phyloP scores from a whole-genome alignment of 1,284 basidiomycete genomes.

The Phellinidium pouzarii region DNA sequence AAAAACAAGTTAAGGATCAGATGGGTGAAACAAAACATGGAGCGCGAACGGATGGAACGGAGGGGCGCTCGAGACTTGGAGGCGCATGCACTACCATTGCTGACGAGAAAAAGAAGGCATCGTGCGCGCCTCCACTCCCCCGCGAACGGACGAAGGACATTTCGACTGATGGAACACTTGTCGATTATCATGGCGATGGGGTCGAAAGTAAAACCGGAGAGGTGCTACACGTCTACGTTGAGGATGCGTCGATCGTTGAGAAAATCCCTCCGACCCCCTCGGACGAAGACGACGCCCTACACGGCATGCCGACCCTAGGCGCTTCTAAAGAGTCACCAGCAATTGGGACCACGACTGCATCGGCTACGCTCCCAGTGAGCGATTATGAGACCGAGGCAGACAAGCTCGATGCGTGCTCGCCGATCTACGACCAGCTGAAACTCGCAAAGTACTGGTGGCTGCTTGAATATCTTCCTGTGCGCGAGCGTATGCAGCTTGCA shows the following conservation, averaged over 20 bases:
- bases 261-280: neutral
- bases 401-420: slow-evolving; percentile 20
- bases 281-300: neutral
- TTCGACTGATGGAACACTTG: slow-evolving; percentile 5
- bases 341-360: neutral
- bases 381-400: slow-evolving; percentile 18
- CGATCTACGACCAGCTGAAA: slow-evolving; percentile 24
- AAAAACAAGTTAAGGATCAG: neutral
- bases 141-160: slow-evolving; percentile 5
- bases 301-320: neutral
- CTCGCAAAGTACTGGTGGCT: slow-evolving; percentile 23
- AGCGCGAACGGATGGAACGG: neutral
- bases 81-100: neutral
- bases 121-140: neutral
- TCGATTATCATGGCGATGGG: neutral
- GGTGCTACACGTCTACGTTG: slow-evolving; percentile 4
- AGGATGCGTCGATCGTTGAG: slow-evolving; percentile 7
- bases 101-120: neutral
- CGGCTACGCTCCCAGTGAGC: neutral
- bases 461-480: slow-evolving; percentile 21
- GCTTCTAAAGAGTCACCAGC: neutral
- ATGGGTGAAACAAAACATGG: too few species aligned
- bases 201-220: neutral
- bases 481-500: slow-evolving; percentile 8
- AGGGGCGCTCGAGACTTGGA: neutral